phyloP scores from a whole-genome alignment of 2,329 filamentous ascomycete genomes.

The Alternaria longipes region DNA sequence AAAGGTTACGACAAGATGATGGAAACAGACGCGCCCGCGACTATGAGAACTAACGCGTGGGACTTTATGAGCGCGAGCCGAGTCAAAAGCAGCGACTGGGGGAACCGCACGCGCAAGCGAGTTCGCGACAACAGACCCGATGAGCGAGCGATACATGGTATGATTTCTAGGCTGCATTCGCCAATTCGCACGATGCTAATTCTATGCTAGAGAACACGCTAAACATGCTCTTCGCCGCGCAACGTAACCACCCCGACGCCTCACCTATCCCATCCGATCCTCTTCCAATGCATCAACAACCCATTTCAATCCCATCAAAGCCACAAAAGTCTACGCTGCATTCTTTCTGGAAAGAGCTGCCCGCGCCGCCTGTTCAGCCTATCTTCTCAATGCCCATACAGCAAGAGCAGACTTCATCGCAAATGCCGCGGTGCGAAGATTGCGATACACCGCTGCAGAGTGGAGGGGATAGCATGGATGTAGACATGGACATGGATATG shows the following conservation, averaged over 20 bases:
- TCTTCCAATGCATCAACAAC: slow-evolving; percentile 20
- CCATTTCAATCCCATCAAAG: slow-evolving; percentile 17
- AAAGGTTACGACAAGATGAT: slow-evolving; percentile 32
- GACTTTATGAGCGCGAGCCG: slow-evolving; percentile 39
- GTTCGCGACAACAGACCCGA: slow-evolving; percentile 67
- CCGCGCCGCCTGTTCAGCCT: slow-evolving; percentile 42
- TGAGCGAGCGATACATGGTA: slow-evolving; percentile 65
- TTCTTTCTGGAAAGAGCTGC: slow-evolving; percentile 56
- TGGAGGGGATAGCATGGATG: slow-evolving; percentile 47
- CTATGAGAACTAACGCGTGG: slow-evolving; percentile 29
- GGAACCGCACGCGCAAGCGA: slow-evolving; percentile 67
- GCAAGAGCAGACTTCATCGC: slow-evolving; percentile 10
- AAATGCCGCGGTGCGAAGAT: slow-evolving; percentile 53
- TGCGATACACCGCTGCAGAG: slow-evolving; percentile 51
- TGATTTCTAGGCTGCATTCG: neutral
- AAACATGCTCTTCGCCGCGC: slow-evolving; percentile 56
- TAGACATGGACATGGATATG: slow-evolving; percentile 51
- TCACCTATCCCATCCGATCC: slow-evolving; percentile 40
- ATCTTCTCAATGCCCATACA: slow-evolving; percentile 27
- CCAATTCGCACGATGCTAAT: neutral
- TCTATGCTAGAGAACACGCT: slow-evolving; percentile 55
- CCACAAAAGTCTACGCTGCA: slow-evolving; percentile 58
- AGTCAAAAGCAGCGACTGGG: slow-evolving; percentile 54
- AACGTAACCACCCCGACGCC: slow-evolving; percentile 46
- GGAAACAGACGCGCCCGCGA: slow-evolving; percentile 33